Base-by-base conservation (phyloP, 176 grass and related monocot genomes). In the Rhynchospora pubera region DNA sequence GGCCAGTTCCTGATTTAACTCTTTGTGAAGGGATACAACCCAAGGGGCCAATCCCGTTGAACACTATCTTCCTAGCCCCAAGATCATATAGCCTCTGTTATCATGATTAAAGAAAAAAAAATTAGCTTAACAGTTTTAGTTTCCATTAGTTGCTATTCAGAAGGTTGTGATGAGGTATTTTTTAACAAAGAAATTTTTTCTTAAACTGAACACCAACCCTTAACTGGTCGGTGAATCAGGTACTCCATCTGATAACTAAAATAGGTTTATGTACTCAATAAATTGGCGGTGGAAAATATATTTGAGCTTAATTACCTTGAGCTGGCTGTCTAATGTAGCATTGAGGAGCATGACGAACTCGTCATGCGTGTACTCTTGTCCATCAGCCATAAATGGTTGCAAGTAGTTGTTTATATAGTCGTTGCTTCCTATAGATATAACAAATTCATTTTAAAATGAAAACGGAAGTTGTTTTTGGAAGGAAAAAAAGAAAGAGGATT, bases 391-490 rank as follows among this genome's bases (percentile, higher is more conserved):
- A 84, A 99, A 89, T 15, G 96, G 90, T 14, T 90, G 92, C 79
- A 99, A 62, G 93, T 89, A 99, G 84, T 99, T 99, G 90, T 99
- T 99, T 56, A 99, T 83, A 79, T 99, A 99, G 55, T 99, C 96
- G 78, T 99, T 99, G 96, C 96, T 99, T 84, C 96, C 92, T 99
- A 24, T 65, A 50, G 39, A 76, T 23, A 81, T 65, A 34, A 46
- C 34, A 24, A 88, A 46, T 80, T 55, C 15, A 47, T 58, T 64
- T 23, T 12, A 53, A 16, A 1, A 60, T 46, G 6, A 59, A 53
- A 32, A 80, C 16, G 5, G 21, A 24, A 15, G 5, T 43, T 14
- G 42, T 5, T 59, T 61, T 12, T 42, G 34, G 34, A 39, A 39
- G 34, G 34, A 2, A 5, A 5, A 39, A 39, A 39, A 39, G 4